phyloP scores from a whole-genome alignment of 164 flowering plant genomes.

The Brasenia schreberi region DNA sequence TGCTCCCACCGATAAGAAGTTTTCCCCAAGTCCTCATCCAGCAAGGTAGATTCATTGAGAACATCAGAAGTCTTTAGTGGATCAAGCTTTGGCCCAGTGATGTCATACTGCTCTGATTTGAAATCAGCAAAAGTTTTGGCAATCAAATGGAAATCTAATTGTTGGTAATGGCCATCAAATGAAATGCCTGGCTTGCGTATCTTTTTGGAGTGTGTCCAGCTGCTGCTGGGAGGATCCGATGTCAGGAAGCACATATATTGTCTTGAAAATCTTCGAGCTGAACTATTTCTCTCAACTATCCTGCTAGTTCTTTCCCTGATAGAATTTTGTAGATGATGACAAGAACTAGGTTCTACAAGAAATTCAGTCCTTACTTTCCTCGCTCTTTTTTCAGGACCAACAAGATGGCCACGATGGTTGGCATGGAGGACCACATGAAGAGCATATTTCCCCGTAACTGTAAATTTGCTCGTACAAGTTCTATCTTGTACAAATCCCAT shows the following conservation, averaged over 20 bases:
- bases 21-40: slow-evolving; percentile 22
- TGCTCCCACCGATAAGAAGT: slow-evolving; percentile 51
- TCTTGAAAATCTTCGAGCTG: slow-evolving; percentile 17
- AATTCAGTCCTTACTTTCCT: slow-evolving; percentile 6
- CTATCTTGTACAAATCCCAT: slow-evolving; percentile 15
- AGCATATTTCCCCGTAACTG: slow-evolving; percentile 8
- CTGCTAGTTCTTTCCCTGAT: slow-evolving; percentile 7
- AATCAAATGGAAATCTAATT: slow-evolving; percentile 18
- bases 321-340: slow-evolving; percentile 12
- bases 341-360: slow-evolving; percentile 7
- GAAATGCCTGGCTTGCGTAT: slow-evolving; percentile 18
- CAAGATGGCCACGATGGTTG: slow-evolving; percentile 11
- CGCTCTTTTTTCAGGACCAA: slow-evolving; percentile 12
- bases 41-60: slow-evolving; percentile 33
- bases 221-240: slow-evolving; percentile 13
- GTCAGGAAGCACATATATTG: slow-evolving; percentile 23
- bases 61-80: slow-evolving; percentile 34
- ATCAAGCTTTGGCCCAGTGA: slow-evolving; percentile 32
- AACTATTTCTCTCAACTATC: slow-evolving; percentile 7
- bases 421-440: slow-evolving; percentile 13
- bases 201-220: slow-evolving; percentile 20
- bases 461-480: slow-evolving; percentile 13
- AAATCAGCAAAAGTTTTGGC: slow-evolving; percentile 35
- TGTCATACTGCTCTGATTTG: slow-evolving; percentile 65
- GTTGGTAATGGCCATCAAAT: slow-evolving; percentile 12